Percentiles rank a stretch among this genome's conserved stretches.
phyloP scores from a whole-genome alignment of 352 stramenopile genomes.

The Pythium rhizo-oryzae region DNA sequence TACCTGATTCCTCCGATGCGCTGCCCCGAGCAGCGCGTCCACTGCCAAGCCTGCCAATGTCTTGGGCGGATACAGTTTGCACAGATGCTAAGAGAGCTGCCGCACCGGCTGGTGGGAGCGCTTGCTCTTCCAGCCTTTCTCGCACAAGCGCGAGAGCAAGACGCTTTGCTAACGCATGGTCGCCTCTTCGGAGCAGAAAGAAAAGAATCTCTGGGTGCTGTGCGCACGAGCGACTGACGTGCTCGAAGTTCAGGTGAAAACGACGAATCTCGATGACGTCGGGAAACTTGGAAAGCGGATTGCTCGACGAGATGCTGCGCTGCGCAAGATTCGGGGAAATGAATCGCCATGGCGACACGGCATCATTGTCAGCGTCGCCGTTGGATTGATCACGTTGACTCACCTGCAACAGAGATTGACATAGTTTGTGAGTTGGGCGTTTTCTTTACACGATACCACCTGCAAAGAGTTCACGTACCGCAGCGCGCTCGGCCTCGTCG shows the following conservation, averaged over 20 bases:
- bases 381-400: slow-evolving; percentile 38
- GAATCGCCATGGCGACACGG: slow-evolving; percentile 64
- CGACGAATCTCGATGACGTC: slow-evolving; percentile 58
- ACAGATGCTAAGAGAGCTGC: slow-evolving; percentile 42
- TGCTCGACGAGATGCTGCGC: slow-evolving; percentile 36
- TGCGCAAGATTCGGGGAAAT: slow-evolving; percentile 64
- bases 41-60: slow-evolving; percentile 29
- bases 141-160: slow-evolving; percentile 58
- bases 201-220: slow-evolving; percentile 65
- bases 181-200: slow-evolving; percentile 64
- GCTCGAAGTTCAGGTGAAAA: slow-evolving; percentile 63
- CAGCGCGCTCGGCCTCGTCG: neutral
- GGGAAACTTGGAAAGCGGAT: slow-evolving; percentile 11
- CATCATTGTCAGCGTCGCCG: slow-evolving; percentile 18
- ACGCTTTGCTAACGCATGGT: slow-evolving; percentile 46
- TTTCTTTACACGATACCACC: neutral
- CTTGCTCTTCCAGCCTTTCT: slow-evolving; percentile 57
- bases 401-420: slow-evolving; percentile 28
- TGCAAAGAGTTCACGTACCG: neutral
- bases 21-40: neutral
- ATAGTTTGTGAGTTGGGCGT: neutral
- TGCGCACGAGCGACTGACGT: slow-evolving; percentile 60
- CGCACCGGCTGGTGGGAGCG: slow-evolving; percentile 36
- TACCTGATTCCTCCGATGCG: slow-evolving; percentile 34
- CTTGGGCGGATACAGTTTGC: slow-evolving; percentile 46